Percentiles rank a stretch among this genome's conserved stretches.
These are phyloP conservation scores for Ustilago trichophora DNA, from an alignment of 1,284 basidiomycete species.

Conservation along the genomic window DNA sequence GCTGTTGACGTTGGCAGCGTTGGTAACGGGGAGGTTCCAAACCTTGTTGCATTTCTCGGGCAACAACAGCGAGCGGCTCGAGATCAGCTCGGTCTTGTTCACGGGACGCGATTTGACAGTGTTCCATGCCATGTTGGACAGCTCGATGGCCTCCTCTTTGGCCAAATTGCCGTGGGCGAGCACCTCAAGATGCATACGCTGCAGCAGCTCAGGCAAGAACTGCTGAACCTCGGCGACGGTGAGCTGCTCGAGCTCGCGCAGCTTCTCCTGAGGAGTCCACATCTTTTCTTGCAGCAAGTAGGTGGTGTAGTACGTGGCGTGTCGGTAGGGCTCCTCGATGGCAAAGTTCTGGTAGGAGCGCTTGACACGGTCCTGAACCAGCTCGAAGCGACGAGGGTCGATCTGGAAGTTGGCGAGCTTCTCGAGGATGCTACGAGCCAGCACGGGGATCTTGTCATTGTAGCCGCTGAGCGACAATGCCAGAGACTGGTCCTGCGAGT, in stretches of 20 bases:
- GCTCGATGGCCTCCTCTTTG: constrained; percentile 80
- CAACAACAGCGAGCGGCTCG: constrained; percentile 55
- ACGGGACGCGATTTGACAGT: constrained; percentile 73
- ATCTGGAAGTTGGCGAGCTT: constrained; percentile 77
- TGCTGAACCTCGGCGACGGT: constrained; percentile 77
- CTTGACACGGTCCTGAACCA: constrained; percentile 82
- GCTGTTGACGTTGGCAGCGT: constrained; percentile 87
- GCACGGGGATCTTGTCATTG: constrained; percentile 88
- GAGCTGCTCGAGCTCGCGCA: constrained; percentile 80
- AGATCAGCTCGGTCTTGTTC: constrained; percentile 33
- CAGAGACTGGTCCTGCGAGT: constrained; percentile 76
- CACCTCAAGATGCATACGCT: constrained; percentile 77
- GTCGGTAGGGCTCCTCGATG: constrained; percentile 81
- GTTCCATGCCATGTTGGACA: constrained; percentile 78
- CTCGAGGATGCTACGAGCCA: constrained; percentile 80
- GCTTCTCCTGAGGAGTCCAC: constrained; percentile 83
- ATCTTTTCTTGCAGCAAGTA: constrained; percentile 77
- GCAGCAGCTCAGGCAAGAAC: constrained; percentile 76
- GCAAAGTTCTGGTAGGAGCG: constrained; percentile 76
- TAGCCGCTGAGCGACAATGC: constrained; percentile 82
- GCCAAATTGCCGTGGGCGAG: constrained; percentile 86
- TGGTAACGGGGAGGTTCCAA: constrained; percentile 78
- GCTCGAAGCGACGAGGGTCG: constrained; percentile 77
- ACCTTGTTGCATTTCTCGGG: constrained; percentile 76
- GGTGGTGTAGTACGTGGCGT: constrained; percentile 81